Percentiles rank a stretch among this genome's conserved stretches.
These are phyloP conservation scores for Helotiales sp. DNA, from an alignment of 2,329 filamentous ascomycete genomes.

Conservation along the genomic window DNA sequence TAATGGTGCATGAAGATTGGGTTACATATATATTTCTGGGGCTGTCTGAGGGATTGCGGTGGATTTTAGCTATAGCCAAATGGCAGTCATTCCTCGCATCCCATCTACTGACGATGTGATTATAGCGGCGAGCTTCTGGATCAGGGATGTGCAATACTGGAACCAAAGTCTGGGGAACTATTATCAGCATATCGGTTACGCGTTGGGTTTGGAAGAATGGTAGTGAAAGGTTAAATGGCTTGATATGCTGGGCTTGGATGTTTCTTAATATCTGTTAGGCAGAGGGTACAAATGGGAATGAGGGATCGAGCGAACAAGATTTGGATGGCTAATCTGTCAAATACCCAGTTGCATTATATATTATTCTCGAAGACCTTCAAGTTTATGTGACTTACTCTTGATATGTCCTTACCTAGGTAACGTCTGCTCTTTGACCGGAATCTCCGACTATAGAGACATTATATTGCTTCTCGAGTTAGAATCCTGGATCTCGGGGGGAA, in stretches of 20 bases:
- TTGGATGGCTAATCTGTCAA: too few relatives aligned
- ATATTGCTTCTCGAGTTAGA: neutral
- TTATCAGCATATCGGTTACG: too few relatives aligned
- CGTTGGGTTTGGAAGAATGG: too few relatives aligned
- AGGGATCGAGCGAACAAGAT: neutral
- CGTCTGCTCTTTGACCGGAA: too few relatives aligned
- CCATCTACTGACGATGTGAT: neutral
- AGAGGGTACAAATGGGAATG: neutral
- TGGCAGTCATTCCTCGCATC: neutral
- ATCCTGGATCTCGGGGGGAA: neutral
- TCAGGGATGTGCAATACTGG: neutral
- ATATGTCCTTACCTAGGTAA: too few relatives aligned
- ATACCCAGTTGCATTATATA: too few relatives aligned
- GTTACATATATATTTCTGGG: constrained; percentile 40
- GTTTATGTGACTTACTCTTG: neutral
- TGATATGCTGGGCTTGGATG: neutral
- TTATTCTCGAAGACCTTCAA: too few relatives aligned
- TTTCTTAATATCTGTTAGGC: neutral
- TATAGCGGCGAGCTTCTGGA: neutral
- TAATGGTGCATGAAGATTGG: constrained; percentile 68
- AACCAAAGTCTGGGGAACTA: too few relatives aligned
- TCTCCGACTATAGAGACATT: too few relatives aligned
- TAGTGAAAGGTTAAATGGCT: too few relatives aligned
- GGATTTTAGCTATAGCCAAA: neutral
- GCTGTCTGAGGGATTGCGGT: neutral